phyloP scores from a whole-genome alignment of 768 basidiomycete species.

The Trametes elegans region DNA sequence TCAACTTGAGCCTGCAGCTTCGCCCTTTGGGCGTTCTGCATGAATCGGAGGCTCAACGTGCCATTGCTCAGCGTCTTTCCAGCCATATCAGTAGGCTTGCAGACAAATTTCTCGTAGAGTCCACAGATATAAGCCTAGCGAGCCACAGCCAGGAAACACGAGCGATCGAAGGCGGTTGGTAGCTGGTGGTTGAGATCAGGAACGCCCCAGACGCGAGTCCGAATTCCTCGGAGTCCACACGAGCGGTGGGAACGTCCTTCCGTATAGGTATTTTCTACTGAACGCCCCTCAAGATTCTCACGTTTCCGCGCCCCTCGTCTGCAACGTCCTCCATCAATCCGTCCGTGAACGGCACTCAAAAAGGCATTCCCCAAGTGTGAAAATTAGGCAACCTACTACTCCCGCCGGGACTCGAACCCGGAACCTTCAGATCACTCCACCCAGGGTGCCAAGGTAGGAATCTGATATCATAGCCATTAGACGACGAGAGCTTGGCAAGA shows the following conservation, averaged over 20 bases:
- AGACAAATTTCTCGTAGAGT: not conserved
- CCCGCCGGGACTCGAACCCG: conserved; percentile 24
- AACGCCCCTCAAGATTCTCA: too few species aligned
- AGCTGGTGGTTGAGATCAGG: not conserved
- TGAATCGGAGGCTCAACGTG: conserved; percentile 65
- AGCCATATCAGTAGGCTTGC: conserved; percentile 28
- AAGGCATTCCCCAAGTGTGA: not conserved
- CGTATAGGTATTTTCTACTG: not conserved
- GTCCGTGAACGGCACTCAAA: not conserved
- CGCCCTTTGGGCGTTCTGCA: conserved; percentile 66
- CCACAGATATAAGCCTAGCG: not conserved
- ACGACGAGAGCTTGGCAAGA: conserved; percentile 17
- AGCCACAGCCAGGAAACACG: not conserved
- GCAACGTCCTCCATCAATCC: not conserved
- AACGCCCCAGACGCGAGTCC: conserved; percentile 1
- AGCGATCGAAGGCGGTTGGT: not conserved
- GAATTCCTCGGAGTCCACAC: not conserved
- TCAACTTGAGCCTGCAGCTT: conserved; percentile 51
- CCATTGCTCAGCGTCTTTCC: conserved; percentile 59
- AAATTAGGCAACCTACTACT: conserved; percentile 7
- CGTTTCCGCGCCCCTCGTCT: not conserved
- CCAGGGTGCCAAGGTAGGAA: conserved; percentile 4
- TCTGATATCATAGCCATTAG: conserved; percentile 25
- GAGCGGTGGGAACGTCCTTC: too few species aligned
- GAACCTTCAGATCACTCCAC: conserved; percentile 19